Evolutionary conservation across 176 grass and related monocot species (phyloP).

Genomic region (Triticum monococcum): DNA sequence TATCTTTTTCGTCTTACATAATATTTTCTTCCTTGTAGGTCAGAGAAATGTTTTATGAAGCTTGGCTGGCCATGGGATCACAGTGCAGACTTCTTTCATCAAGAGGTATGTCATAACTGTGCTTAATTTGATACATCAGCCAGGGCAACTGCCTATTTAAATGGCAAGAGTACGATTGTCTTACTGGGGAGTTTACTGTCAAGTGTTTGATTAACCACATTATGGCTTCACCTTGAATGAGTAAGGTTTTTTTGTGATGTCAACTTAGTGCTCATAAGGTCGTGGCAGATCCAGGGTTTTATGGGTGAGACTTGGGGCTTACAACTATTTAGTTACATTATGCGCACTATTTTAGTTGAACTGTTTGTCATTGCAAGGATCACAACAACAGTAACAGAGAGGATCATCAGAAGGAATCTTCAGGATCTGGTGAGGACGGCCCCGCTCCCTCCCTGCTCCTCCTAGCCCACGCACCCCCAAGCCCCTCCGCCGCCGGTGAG

Average conservation of each 20-base stretch:
- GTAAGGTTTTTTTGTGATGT: not conserved
- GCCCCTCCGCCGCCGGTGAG: too few relatives aligned
- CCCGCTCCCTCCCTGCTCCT: too few relatives aligned
- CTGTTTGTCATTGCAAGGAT: not conserved
- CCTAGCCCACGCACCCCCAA: too few relatives aligned
- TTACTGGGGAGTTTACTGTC: slow-evolving; percentile 2
- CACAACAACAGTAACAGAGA: not conserved
- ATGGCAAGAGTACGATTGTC: not conserved
- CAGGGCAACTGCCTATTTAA: not conserved
- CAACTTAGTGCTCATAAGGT: not conserved
- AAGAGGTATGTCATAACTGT: slow-evolving; percentile 34
- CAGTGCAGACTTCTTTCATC: slow-evolving; percentile 47
- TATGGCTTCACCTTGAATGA: slow-evolving; percentile 14
- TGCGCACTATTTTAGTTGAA: not conserved
- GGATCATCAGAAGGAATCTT: too few relatives aligned
- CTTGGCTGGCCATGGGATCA: slow-evolving; percentile 51
- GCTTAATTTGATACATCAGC: slow-evolving; percentile 23
- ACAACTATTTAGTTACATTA: not conserved
- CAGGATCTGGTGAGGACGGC: too few relatives aligned
- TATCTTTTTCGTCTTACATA: not conserved
- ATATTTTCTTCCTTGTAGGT: slow-evolving; percentile 42
- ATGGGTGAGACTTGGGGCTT: not conserved
- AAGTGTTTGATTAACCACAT: slow-evolving; percentile 10
- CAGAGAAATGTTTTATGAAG: slow-evolving; percentile 53
- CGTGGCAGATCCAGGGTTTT: not conserved